A percentile compares a stretch with the other conserved stretches of the same genome.
These are phyloP conservation scores for Cystobasidium slooffiae DNA, from an alignment of 1,284 basidiomycete genomes.

Conservation along the genomic window DNA sequence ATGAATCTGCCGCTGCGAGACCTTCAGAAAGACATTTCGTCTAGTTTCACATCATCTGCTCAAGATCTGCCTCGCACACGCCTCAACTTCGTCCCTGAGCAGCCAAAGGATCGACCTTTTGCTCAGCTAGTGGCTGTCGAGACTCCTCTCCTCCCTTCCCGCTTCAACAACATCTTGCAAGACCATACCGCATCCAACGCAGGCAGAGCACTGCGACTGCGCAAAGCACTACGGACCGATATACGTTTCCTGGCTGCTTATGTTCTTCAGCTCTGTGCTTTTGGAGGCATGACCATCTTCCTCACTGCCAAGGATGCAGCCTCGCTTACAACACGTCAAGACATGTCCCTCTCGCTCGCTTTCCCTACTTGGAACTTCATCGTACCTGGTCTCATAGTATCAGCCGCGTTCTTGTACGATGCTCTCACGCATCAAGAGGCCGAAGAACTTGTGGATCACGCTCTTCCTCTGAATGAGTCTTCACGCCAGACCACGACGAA, in stretches of 20 bases:
- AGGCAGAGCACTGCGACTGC: neutral
- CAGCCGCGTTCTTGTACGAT: too few species aligned
- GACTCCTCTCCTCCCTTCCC: constrained; percentile 5
- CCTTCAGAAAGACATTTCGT: too few species aligned
- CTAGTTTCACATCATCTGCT: too few species aligned
- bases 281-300: neutral
- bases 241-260: neutral
- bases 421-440: too few species aligned
- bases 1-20: too few species aligned
- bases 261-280: neutral
- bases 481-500: too few species aligned
- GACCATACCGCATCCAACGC: neutral
- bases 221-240: neutral
- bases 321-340: too few species aligned
- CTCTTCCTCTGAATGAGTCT: too few species aligned
- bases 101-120: constrained; percentile 12
- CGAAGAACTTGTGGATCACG: too few species aligned
- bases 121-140: neutral
- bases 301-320: neutral
- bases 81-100: neutral
- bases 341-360: too few species aligned
- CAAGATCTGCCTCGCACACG: neutral
- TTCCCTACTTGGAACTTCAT: too few species aligned
- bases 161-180: constrained; percentile 11
- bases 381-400: too few species aligned